Base-by-base conservation (phyloP, 371 early-diverging fungal species). In the Zopfochytrium polystomum region DNA sequence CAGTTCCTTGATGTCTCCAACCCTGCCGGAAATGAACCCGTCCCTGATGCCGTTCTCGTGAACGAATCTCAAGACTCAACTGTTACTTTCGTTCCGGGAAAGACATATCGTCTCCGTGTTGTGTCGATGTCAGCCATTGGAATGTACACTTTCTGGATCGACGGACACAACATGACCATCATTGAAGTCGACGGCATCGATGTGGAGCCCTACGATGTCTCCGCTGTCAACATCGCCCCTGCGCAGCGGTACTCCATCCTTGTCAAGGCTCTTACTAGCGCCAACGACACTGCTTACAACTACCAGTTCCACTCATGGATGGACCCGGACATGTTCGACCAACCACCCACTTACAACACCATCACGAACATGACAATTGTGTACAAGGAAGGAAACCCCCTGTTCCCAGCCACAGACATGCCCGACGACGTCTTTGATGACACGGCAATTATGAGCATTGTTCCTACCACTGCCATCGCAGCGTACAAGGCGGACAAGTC, bases 151-250 rank as follows among this genome's bases (percentile, higher is more conserved):
- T 78, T 92, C 70, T 80, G 83, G 66, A 87, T 92, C 59, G 90
- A 87, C 65, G 85, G 83, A 46, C 93, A 91, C 70, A 73, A 79
- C 31, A 66, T 92, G 73, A 75, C 84, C 50, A 73, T 92, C 33
- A 89, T 92, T 54, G 93, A 91, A 74, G 79, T 85, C 22, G 93
- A 92, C 62, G 93, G 93, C 51, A 34, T 81, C 15, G 81, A 83
- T 46, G 52, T 58, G 11, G 56, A 80, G 55, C 85, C 84, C 18
- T 75, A 65, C 11, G 69, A 77, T 9, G 65, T 59, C 29, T 43
- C 52, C 22, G 33, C 58, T 32, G 45, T 76, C 44, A 27, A 50
- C n/a, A 23, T 76, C 25, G 61, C 60, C 34, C 63, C 66, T 9
- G 74, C 70, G 4, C 74, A 73, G 62, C 65, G 77, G 3, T 62